Evolutionary conservation across 441 rosid genomes (phyloP), one percentile per base, ranked within the genome.

Genomic region (Flueggea neowawraea): DNA sequence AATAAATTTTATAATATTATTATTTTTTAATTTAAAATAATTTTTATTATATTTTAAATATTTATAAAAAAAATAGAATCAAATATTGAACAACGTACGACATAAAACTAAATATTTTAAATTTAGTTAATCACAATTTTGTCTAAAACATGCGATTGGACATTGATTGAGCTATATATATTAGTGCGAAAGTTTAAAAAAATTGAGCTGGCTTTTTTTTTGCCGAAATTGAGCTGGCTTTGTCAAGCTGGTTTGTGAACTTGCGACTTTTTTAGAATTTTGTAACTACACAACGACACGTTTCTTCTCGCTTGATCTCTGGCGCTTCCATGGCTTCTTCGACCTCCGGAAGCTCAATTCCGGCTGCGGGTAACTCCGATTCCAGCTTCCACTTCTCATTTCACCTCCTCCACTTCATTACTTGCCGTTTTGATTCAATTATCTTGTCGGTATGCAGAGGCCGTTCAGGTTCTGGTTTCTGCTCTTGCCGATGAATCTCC

Each of bases 401-500:
- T 13, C 6, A n/a, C 51, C 39, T 51, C 47, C 8, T 22, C 14
- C 6, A 8, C 16, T 13, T 15, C 5, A 11, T 54, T 43, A 11
- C 31, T 10, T 28, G 55, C 10, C 31, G 12, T 28, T 31, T 0
- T 6, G 50, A 22, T 62, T 12, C 50, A 43, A 9, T 12, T 51
- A 8, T 55, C 47, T 28, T 53, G 51, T 33, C 12, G 2, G 3
- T 54, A 49, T 31, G 74, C 92, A 95, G 99, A 91, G 73, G 99
- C 96, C 22, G 84, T 91, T 68, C 99, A 89, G 74, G 84, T 91
- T 44, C 65, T 95, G 57, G 97, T 91, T 4, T 84, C 94, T 6
- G 86, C 94, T 32, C 86, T 95, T 14, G 86, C 96, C 2, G 99
- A 95, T 86, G 99, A 95, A 49, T 89, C 99, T 55, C 67, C 82